phyloP scores from a whole-genome alignment of 2,329 filamentous ascomycete genomes.

The Pseudofabraea citricarpa region DNA sequence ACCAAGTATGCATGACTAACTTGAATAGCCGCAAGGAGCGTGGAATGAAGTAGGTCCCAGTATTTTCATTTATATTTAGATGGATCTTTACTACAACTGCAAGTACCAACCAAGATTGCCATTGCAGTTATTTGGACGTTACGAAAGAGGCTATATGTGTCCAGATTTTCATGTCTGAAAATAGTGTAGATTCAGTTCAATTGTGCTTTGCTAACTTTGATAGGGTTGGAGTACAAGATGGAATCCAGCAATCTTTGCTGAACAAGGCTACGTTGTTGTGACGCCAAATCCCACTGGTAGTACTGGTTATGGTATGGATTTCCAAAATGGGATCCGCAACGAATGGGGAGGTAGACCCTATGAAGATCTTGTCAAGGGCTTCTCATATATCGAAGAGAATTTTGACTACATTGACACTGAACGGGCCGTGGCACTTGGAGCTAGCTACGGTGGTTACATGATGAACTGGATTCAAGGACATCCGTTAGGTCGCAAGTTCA shows the following conservation, averaged over 20 bases:
- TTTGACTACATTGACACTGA: constrained; percentile 64
- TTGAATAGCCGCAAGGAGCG: constrained; percentile 23
- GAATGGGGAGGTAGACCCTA: constrained; percentile 87
- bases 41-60: constrained; percentile 23
- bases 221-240: constrained; percentile 59
- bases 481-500: constrained; percentile 75
- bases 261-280: constrained; percentile 81
- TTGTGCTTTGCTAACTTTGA: neutral
- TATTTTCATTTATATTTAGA: neutral
- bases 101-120: too few relatives aligned
- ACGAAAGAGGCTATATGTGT: too few relatives aligned
- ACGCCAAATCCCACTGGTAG: constrained; percentile 79
- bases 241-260: constrained; percentile 82
- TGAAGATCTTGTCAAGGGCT: constrained; percentile 72
- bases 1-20: neutral
- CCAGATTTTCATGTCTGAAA: too few relatives aligned
- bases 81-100: too few relatives aligned
- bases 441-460: constrained; percentile 73
- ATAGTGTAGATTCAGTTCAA: too few relatives aligned
- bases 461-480: constrained; percentile 92
- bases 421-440: constrained; percentile 68
- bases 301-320: constrained; percentile 74
- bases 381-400: constrained; percentile 66
- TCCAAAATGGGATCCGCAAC: constrained; percentile 70
- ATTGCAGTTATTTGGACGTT: too few relatives aligned